These are phyloP conservation scores for Endocarpon pusillum DNA, from an alignment of 495 filamentous ascomycete species.

Conservation along the genomic window DNA sequence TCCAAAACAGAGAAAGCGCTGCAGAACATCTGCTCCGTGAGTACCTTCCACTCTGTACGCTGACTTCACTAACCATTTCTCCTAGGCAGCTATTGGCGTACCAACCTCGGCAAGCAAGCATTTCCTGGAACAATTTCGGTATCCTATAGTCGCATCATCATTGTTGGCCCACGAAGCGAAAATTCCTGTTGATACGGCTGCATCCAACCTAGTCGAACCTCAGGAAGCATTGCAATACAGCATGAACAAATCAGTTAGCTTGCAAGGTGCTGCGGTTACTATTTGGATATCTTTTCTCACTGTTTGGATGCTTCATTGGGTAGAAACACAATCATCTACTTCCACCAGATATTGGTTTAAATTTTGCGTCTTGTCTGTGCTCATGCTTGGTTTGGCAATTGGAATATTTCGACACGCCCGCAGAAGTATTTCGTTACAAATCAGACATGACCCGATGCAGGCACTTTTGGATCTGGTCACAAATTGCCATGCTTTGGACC, in stretches of 20 bases:
- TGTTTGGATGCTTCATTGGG: conserved; percentile 60
- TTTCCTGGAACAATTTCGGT: conserved; percentile 94
- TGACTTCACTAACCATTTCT: no score
- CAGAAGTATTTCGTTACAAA: no score
- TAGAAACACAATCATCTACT: conserved; percentile 21
- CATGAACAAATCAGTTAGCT: no score
- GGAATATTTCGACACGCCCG: conserved; percentile 76
- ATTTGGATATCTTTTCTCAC: conserved; percentile 45
- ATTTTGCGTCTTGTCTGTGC: conserved; percentile 33
- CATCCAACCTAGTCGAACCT: no score
- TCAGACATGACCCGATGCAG: no score
- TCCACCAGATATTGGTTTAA: conserved; percentile 41
- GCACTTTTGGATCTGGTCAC: conserved; percentile 61
- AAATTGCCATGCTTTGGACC: conserved; percentile 69
- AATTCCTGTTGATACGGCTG: background rate
- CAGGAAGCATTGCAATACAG: background rate
- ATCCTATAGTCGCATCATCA: conserved; percentile 88
- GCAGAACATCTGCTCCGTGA: no score
- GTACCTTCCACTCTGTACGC: no score
- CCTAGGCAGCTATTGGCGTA: no score
- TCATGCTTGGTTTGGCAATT: conserved; percentile 55
- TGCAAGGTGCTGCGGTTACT: conserved; percentile 35
- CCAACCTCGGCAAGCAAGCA: no score
- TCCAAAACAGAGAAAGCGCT: no score
- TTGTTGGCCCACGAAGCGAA: conserved; percentile 39